Evolutionary conservation across 1,284 basidiomycete species (phyloP), one percentile per base, ranked within the genome.

Genomic region (Cystobasidium sp.): DNA sequence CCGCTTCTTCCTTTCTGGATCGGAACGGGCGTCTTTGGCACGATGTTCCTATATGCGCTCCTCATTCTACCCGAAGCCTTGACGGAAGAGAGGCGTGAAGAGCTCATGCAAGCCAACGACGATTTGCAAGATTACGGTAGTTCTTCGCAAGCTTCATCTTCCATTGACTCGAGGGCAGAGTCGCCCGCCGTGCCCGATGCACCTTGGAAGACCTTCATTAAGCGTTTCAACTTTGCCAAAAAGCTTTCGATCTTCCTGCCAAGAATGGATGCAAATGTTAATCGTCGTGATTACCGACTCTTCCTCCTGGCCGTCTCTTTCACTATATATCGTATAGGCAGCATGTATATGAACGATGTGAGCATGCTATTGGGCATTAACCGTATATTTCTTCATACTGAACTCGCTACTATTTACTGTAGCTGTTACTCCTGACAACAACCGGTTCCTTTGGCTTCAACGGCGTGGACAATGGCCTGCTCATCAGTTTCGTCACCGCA

Each of bases 311-410:
- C 70, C 18, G 56, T 73, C 39, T 18, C 70, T 16, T 73, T 73
- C 20, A 59, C 58, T 16, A 58, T 73, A 41, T 73, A 73, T 49
- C 62, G 70, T 37, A 66, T 73, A 10, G 70, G 62, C 18, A 62
- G 70, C 20, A 49, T 73, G 44, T 73, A 73, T 53, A 73, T 62
- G 41, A 73, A 73, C 41, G 70, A 73, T 73, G 70, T 73, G 43
- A 73, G 70, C 22, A 24, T 8, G 16, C 14, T n/a, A 37, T 22
- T 14, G 6, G 22, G 16, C 65, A 18, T 6, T 1, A 66, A 52
- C 12, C 20, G 10, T 31, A 51, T 24, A 31, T 56, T 22, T 4
- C 37, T 14, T 47, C 16, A 9, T 16, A 3, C n/a, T 10, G 31
- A 20, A 12, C 44, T 66, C 43, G 3, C 14, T 14, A n/a, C 16